Percentiles rank a stretch among this genome's conserved stretches.
These are phyloP conservation scores for Gnaphalium uliginosum DNA, from an alignment of 129 eudicot species.

Conservation along the genomic window DNA sequence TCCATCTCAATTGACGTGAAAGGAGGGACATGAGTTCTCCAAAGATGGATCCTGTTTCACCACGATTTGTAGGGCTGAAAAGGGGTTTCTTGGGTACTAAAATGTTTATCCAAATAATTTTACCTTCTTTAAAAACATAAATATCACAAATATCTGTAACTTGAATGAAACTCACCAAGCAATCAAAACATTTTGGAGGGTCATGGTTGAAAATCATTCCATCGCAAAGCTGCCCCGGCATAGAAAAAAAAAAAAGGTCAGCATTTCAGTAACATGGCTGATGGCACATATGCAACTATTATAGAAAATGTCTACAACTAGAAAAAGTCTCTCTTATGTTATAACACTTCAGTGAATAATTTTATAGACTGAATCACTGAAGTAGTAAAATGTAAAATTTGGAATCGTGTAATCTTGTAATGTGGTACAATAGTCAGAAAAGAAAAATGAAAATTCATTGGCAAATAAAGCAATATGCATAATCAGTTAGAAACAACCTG, in stretches of 20 bases:
- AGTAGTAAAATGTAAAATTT: constrained; percentile 16
- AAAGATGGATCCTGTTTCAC: constrained; percentile 20
- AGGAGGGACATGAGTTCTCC: constrained; percentile 19
- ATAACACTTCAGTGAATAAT: background rate
- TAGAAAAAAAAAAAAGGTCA: constrained; percentile 28
- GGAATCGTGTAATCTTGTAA: constrained; percentile 1
- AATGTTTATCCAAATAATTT: constrained; percentile 5
- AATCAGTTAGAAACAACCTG: constrained; percentile 97
- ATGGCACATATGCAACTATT: background rate
- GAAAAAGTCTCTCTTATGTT: background rate
- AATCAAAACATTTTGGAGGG: constrained; percentile 77
- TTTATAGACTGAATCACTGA: background rate
- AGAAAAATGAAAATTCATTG: constrained; percentile 1
- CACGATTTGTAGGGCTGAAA: constrained; percentile 23
- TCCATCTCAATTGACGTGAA: constrained; percentile 27
- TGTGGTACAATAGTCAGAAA: background rate
- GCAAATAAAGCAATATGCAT: constrained; percentile 39
- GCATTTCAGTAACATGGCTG: constrained; percentile 22
- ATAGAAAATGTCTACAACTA: background rate
- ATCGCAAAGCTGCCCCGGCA: constrained; percentile 77
- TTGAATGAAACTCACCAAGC: constrained; percentile 55
- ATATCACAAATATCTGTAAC: background rate
- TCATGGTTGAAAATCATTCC: constrained; percentile 92
- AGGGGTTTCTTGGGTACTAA: constrained; percentile 17
- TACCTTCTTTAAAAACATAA: constrained; percentile 11